Percentiles rank a stretch among this genome's conserved stretches.
Evolutionary conservation across 2,329 filamentous ascomycete species (phyloP).

Genomic region (Fusarium proliferatum): DNA sequence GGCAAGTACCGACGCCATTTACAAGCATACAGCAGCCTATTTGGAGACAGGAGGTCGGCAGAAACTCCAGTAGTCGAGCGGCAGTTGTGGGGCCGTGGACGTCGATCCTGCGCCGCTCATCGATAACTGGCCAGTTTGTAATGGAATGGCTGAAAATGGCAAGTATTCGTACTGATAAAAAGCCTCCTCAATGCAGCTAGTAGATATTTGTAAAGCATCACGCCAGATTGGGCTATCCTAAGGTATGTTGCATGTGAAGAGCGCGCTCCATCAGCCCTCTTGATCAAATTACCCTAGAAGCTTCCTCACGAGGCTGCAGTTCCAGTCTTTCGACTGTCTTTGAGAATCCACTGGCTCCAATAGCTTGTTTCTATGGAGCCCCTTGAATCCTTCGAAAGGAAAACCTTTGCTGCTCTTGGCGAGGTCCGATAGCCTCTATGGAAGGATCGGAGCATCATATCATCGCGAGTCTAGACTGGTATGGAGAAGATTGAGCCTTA

Average conservation of each 20-base stretch:
- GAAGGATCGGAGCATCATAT: conserved; percentile 5
- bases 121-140: conserved; percentile 18
- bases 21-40: background rate
- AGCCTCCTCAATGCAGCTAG: background rate
- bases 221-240: background rate
- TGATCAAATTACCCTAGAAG: background rate
- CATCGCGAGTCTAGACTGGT: conserved; percentile 7
- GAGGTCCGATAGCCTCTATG: conserved; percentile 4
- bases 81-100: conserved; percentile 16
- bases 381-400: background rate
- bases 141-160: conserved; percentile 15
- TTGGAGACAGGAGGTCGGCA: background rate
- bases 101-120: conserved; percentile 10
- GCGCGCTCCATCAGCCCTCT: background rate
- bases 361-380: background rate
- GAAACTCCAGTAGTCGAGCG: background rate
- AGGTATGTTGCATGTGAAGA: background rate
- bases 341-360: background rate
- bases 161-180: background rate
- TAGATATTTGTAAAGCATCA: background rate
- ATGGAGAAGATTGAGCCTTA: background rate
- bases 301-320: background rate
- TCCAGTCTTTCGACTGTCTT: background rate
- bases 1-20: background rate
- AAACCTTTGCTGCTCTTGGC: background rate